These are phyloP conservation scores for Stevia rebaudiana DNA, from an alignment of 140 eudicot genomes.

Conservation along the genomic window DNA sequence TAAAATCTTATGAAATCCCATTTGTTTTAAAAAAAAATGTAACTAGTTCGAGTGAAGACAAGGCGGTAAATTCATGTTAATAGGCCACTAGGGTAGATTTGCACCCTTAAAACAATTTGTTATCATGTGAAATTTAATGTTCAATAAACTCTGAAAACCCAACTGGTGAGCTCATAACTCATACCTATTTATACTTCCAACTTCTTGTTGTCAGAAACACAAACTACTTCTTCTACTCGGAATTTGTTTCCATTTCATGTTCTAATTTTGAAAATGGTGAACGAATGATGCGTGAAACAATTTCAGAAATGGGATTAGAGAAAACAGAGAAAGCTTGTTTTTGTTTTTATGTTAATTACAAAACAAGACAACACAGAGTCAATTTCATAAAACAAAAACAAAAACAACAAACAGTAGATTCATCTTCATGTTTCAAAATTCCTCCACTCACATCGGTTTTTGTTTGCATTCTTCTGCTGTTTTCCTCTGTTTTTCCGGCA, in stretches of 20 bases:
- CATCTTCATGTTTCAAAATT: conserved; percentile 16
- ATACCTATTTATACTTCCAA: conserved; percentile 24
- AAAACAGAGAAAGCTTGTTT: conserved; percentile 24
- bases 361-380: conserved; percentile 20
- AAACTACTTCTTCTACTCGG: conserved; percentile 3
- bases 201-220: conserved; percentile 24
- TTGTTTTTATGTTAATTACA: conserved; percentile 22
- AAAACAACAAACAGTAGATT: conserved; percentile 13
- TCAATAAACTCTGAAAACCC: background rate
- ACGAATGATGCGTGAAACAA: conserved; percentile 17
- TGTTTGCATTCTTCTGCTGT: conserved; percentile 30
- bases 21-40: no score
- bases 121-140: background rate
- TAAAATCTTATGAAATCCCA: no score
- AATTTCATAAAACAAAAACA: conserved; percentile 28
- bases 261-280: conserved; percentile 26
- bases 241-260: conserved; percentile 31
- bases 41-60: no score
- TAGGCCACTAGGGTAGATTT: background rate
- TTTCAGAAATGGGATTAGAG: conserved; percentile 21
- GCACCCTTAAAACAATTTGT: background rate
- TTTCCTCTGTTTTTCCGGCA: conserved; percentile 39
- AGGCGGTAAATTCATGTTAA: no score
- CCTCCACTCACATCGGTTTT: conserved; percentile 20
- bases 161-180: conserved; percentile 20